phyloP scores from a whole-genome alignment of 768 basidiomycete genomes.

The Phylloporus scabripes region DNA sequence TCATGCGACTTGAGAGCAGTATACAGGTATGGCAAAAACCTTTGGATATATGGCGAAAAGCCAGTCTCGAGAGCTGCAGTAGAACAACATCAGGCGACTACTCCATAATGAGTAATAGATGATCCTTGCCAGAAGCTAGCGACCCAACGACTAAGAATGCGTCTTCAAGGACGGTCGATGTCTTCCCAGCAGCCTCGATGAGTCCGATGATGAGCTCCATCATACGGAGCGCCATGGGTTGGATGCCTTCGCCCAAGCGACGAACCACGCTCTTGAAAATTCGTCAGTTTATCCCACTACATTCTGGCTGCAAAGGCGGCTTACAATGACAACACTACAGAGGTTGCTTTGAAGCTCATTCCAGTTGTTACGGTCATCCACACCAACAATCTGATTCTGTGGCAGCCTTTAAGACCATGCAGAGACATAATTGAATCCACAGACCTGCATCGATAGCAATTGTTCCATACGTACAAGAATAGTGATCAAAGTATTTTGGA shows the following conservation, averaged over 20 bases:
- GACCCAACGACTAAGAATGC: constrained; percentile 93
- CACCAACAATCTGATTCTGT: constrained; percentile 88
- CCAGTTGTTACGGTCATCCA: constrained; percentile 98
- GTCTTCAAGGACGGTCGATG: constrained; percentile 92
- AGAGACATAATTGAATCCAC: constrained; percentile 16
- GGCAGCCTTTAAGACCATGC: background rate
- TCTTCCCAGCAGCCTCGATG: constrained; percentile 83
- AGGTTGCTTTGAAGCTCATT: constrained; percentile 96
- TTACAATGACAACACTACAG: constrained; percentile 82
- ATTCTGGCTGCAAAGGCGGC: constrained; percentile 23
- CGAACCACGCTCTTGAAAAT: constrained; percentile 73
- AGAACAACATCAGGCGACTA: background rate
- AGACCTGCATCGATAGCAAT: constrained; percentile 74
- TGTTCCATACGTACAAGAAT: constrained; percentile 90
- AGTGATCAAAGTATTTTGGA: constrained; percentile 75
- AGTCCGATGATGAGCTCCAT: constrained; percentile 89
- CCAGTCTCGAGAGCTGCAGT: constrained; percentile 61
- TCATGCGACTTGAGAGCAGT: constrained; percentile 89
- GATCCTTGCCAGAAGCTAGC: constrained; percentile 58
- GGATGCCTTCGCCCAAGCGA: constrained; percentile 75
- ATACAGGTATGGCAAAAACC: constrained; percentile 82
- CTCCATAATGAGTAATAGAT: background rate
- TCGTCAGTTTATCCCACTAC: constrained; percentile 1
- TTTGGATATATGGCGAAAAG: constrained; percentile 78
- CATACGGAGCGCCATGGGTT: constrained; percentile 86